Evolutionary conservation across 2,329 filamentous ascomycete genomes (phyloP).

Genomic region (Falciphora oryzae): DNA sequence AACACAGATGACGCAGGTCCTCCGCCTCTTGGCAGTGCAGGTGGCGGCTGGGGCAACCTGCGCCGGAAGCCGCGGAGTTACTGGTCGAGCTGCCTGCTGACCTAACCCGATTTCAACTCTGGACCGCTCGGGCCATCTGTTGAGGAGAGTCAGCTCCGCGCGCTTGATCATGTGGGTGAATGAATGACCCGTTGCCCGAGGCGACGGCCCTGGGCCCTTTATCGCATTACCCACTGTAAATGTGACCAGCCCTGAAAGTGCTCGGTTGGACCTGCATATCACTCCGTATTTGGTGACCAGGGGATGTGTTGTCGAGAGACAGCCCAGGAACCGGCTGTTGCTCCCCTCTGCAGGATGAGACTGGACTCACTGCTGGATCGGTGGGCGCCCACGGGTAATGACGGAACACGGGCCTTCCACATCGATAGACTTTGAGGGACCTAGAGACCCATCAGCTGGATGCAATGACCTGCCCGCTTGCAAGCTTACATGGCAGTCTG

Average conservation of each 20-base stretch:
- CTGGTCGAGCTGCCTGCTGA: neutral
- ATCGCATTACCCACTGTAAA: neutral
- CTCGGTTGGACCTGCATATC: neutral
- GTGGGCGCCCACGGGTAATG: no score
- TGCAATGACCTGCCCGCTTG: no score
- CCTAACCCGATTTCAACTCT: neutral
- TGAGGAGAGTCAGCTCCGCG: neutral
- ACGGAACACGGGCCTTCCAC: no score
- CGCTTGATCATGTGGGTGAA: neutral
- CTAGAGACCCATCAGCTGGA: no score
- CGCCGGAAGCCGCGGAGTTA: conserved; percentile 9
- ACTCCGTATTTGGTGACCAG: neutral
- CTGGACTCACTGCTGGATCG: no score
- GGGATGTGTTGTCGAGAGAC: no score
- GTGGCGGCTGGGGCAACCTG: neutral
- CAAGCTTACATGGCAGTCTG: no score
- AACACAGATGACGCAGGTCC: neutral
- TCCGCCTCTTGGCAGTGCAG: neutral
- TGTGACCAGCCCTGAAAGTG: neutral
- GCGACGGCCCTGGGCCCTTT: neutral
- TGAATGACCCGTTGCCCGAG: neutral
- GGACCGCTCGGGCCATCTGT: neutral
- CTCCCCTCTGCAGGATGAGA: no score
- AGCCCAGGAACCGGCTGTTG: no score
- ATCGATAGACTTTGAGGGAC: no score